Evolutionary conservation across 176 grass and related monocot genomes (phyloP), one percentile per base, ranked within the genome.

Genomic region (Cymbopogon citratus): DNA sequence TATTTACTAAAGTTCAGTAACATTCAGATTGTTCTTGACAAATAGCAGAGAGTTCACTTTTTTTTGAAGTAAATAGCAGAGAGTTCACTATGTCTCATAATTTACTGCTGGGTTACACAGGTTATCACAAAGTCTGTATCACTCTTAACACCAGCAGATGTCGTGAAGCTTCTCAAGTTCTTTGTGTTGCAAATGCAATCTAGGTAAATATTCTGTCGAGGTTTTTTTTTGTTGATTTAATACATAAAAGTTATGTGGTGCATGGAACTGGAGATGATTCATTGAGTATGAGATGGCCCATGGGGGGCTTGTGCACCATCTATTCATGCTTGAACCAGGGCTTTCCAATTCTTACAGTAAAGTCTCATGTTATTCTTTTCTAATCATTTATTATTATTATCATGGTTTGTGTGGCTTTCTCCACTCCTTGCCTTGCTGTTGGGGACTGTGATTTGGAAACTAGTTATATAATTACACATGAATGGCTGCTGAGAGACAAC

Each of bases 61-160:
- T n/a, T n/a, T n/a, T n/a, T n/a, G n/a, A n/a, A n/a, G n/a, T n/a
- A n/a, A n/a, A n/a, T n/a, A n/a, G n/a, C n/a, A n/a, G n/a, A n/a
- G 19, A 73, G 24, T 79, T 34, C 13, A 10, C 36, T 63, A 62
- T 83, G 12, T 80, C 51, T 75, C 19, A 78, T 68, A 71, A 54
- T 38, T 63, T 85, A 56, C 48, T 87, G 15, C 33, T 60, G 78
- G 38, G 41, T 61, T 87, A 78, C 26, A 13, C 86, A 98, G 95
- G 92, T 98, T 63, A 95, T 98, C 69, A 63, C 56, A n/a, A 98
- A 98, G 36, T 98, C 95, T 67, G 69, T 93, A 78, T 91, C 84
- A 63, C 84, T 91, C 71, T 66, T 98, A 71, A 95, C 82, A 67
- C 95, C 90, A 41, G 88, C 86, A 24, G 88, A 94, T 84, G 86